Percentiles rank a stretch among this genome's conserved stretches.
phyloP scores from a whole-genome alignment of 306 rosid genomes.

The Quercus variabilis region DNA sequence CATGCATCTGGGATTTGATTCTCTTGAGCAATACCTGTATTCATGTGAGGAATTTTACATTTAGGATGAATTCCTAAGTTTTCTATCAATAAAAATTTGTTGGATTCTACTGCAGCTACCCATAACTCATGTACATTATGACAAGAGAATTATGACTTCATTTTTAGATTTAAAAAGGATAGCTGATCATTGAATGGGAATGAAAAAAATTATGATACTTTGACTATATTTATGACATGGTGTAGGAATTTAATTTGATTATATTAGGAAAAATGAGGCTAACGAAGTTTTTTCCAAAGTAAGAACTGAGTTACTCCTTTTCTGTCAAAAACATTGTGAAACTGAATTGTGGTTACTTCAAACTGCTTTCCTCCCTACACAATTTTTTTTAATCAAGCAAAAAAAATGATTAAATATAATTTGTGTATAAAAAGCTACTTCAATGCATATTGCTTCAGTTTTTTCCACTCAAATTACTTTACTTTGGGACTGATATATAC shows the following conservation, averaged over 20 bases:
- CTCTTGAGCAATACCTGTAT: constrained; percentile 47
- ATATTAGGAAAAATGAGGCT: neutral
- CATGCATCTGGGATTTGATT: constrained; percentile 50
- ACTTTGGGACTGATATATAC: neutral
- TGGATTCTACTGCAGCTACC: neutral
- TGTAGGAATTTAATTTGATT: neutral
- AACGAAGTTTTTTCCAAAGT: neutral
- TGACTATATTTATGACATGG: neutral
- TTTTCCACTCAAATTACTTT: neutral
- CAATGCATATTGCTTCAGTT: neutral
- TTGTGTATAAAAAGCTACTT: neutral
- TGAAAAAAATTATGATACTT: neutral
- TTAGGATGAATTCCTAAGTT: neutral
- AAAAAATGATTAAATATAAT: neutral
- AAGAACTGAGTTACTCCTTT: neutral
- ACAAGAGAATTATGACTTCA: neutral
- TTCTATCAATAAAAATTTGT: neutral
- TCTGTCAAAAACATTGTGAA: no score
- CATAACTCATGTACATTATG: neutral
- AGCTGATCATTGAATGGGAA: neutral
- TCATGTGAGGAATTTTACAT: constrained; percentile 13
- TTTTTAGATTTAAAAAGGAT: neutral
- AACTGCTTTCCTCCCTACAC: neutral
- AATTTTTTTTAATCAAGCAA: neutral
- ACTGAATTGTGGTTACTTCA: neutral